These are phyloP conservation scores for Penicillium sp. DNA, from an alignment of 2,329 filamentous ascomycete species.

Conservation along the genomic window DNA sequence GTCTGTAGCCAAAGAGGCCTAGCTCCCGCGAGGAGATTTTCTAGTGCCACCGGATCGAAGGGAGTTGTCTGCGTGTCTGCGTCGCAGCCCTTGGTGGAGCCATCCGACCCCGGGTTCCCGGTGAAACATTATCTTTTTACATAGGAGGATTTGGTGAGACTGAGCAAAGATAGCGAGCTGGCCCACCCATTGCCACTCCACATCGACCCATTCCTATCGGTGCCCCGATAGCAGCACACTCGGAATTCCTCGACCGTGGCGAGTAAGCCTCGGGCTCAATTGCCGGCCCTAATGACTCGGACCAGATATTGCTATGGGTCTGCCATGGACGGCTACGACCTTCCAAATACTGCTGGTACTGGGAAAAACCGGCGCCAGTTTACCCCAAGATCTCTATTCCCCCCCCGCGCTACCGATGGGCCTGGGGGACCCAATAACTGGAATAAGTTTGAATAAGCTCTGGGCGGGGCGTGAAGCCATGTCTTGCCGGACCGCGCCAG, in stretches of 20 bases:
- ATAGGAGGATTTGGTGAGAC: constrained; percentile 20
- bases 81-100: not conserved
- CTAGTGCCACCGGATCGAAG: not conserved
- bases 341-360: constrained; percentile 1
- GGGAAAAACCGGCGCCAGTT: not conserved
- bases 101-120: not conserved
- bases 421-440: constrained; percentile 1
- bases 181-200: constrained; percentile 15
- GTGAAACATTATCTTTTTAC: constrained; percentile 15
- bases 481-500: constrained; percentile 7
- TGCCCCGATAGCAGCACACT: constrained; percentile 3
- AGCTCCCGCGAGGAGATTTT: constrained; percentile 2
- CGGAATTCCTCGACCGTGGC: not conserved
- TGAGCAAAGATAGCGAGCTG: constrained; percentile 14
- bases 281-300: not conserved
- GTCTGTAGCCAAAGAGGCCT: not conserved
- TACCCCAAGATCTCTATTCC: not conserved
- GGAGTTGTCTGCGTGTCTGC: not conserved
- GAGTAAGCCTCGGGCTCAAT: not conserved
- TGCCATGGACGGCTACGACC: not conserved
- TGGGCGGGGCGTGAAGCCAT: constrained; percentile 7
- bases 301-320: not conserved
- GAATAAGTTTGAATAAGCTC: constrained; percentile 4
- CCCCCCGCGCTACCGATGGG: not conserved
- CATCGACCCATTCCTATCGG: constrained; percentile 6